These are phyloP conservation scores for Ceraceosorus bombacis DNA, from an alignment of 1,284 basidiomycete species.

Conservation along the genomic window DNA sequence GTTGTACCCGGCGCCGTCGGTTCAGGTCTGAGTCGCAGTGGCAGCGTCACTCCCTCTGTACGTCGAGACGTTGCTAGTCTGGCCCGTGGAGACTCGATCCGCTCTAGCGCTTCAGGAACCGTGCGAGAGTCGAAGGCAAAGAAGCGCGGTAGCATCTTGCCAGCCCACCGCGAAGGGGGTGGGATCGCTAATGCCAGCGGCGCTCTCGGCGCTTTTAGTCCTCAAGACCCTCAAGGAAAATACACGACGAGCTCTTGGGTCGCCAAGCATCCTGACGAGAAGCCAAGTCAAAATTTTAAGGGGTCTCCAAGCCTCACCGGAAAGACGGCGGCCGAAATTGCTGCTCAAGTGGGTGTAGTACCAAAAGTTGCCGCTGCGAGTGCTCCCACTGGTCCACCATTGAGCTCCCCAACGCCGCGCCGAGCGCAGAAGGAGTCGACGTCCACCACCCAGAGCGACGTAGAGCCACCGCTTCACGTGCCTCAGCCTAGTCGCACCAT, in stretches of 20 bases:
- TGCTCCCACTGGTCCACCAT: background rate
- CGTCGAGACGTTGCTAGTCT: background rate
- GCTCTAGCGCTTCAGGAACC: too few species aligned
- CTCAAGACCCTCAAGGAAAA: slow-evolving; percentile 12
- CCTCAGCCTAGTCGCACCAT: slow-evolving; percentile 19
- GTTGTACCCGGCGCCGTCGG: slow-evolving; percentile 26
- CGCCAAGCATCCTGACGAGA: slow-evolving; percentile 4
- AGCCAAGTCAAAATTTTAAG: background rate
- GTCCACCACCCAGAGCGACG: slow-evolving; percentile 1
- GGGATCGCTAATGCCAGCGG: slow-evolving; percentile 12
- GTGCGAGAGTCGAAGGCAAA: slow-evolving; percentile 25
- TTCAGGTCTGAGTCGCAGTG: slow-evolving; percentile 16
- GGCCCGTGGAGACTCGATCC: slow-evolving; percentile 1
- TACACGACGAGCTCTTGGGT: slow-evolving; percentile 18
- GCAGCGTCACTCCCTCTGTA: background rate
- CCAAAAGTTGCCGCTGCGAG: slow-evolving; percentile 19
- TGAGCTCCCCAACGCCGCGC: slow-evolving; percentile 6
- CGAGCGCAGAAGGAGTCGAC: slow-evolving; percentile 1
- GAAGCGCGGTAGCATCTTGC: slow-evolving; percentile 16
- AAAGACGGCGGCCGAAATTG: slow-evolving; percentile 32
- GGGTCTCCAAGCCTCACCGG: slow-evolving; percentile 16
- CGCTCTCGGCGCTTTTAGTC: slow-evolving; percentile 6
- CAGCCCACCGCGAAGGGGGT: slow-evolving; percentile 4
- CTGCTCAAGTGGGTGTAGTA: slow-evolving; percentile 33
- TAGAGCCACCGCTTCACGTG: slow-evolving; percentile 4